A percentile compares a stretch with the other conserved stretches of the same genome.
Evolutionary conservation across 345 rosid species (phyloP).

Genomic region (Lepidium didymum): DNA sequence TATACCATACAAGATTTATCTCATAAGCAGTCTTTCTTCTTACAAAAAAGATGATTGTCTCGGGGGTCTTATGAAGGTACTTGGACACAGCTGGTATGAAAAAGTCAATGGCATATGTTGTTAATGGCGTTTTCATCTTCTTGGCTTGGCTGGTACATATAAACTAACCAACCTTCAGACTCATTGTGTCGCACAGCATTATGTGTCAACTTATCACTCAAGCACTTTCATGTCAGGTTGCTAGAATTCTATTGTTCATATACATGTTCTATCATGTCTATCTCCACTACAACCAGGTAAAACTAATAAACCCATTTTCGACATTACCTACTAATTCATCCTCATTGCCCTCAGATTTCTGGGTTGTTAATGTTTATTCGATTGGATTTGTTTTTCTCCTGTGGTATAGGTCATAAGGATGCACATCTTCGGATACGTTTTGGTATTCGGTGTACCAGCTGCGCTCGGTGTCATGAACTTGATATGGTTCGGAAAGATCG

Average conservation of each 20-base stretch:
- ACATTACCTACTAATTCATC: not conserved
- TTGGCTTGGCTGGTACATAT: slow-evolving; percentile 69
- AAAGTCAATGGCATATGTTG: slow-evolving; percentile 58
- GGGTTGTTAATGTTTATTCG: not conserved
- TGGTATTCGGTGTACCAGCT: slow-evolving; percentile 61
- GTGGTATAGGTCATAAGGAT: slow-evolving; percentile 57
- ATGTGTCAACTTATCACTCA: not conserved
- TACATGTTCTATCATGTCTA: slow-evolving; percentile 80
- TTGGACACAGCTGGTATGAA: slow-evolving; percentile 91
- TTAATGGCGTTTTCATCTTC: slow-evolving; percentile 78
- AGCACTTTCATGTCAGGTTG: slow-evolving; percentile 49
- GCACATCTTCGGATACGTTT: slow-evolving; percentile 45
- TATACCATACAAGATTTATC: not conserved
- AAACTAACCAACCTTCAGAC: not conserved
- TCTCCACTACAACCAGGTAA: slow-evolving; percentile 79
- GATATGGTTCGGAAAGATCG: slow-evolving; percentile 77
- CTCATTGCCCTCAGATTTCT: not conserved
- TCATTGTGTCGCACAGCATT: not conserved
- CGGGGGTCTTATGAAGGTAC: slow-evolving; percentile 40
- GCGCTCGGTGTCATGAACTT: slow-evolving; percentile 69
- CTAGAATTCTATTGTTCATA: slow-evolving; percentile 67
- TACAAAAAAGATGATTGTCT: not conserved
- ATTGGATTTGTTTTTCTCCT: not conserved
- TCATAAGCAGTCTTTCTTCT: not conserved
- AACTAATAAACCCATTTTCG: not conserved